phyloP scores from a whole-genome alignment of 805 yeast genomes.

The Limtongia smithiae region DNA sequence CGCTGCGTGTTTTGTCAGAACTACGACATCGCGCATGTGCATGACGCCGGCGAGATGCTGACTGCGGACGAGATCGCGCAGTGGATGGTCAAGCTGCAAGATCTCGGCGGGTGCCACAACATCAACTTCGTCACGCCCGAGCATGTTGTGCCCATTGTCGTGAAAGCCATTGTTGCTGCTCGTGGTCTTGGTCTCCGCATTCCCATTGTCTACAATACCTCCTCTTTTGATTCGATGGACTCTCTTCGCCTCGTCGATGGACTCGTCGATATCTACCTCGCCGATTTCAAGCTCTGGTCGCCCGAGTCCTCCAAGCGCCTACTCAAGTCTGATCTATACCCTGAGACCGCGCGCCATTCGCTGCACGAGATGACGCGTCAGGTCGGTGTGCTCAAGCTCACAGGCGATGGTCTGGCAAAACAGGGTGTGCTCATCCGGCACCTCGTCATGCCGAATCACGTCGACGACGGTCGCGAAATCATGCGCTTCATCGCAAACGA shows the following conservation, averaged over 20 bases:
- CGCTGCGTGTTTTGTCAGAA: slow-evolving; percentile 31
- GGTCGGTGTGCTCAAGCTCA: slow-evolving; percentile 28
- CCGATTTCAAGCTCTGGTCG: slow-evolving; percentile 28
- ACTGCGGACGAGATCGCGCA: slow-evolving; percentile 27
- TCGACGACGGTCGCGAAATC: slow-evolving; percentile 20
- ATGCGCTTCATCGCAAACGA: slow-evolving; percentile 28
- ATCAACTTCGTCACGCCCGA: slow-evolving; percentile 30
- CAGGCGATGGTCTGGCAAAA: slow-evolving; percentile 29
- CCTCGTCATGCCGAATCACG: slow-evolving; percentile 26
- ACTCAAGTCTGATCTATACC: slow-evolving; percentile 22
- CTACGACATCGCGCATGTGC: slow-evolving; percentile 28
- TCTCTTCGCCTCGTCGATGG: slow-evolving; percentile 26
- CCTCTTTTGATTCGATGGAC: slow-evolving; percentile 27
- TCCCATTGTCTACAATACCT: slow-evolving; percentile 30
- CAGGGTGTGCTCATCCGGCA: slow-evolving; percentile 27
- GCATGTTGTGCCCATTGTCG: slow-evolving; percentile 29
- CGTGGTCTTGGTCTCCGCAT: slow-evolving; percentile 22
- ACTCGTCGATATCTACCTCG: slow-evolving; percentile 28
- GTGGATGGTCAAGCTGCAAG: slow-evolving; percentile 30
- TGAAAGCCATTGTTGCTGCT: slow-evolving; percentile 27
- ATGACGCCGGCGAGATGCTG: slow-evolving; percentile 28
- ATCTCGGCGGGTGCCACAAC: slow-evolving; percentile 28
- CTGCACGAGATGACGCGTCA: slow-evolving; percentile 26
- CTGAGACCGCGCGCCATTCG: slow-evolving; percentile 25
- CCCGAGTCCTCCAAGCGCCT: slow-evolving; percentile 20